Conservation (phyloP, 1,284 basidiomycete genomes). For the Exobasidium rhododendri region DNA sequence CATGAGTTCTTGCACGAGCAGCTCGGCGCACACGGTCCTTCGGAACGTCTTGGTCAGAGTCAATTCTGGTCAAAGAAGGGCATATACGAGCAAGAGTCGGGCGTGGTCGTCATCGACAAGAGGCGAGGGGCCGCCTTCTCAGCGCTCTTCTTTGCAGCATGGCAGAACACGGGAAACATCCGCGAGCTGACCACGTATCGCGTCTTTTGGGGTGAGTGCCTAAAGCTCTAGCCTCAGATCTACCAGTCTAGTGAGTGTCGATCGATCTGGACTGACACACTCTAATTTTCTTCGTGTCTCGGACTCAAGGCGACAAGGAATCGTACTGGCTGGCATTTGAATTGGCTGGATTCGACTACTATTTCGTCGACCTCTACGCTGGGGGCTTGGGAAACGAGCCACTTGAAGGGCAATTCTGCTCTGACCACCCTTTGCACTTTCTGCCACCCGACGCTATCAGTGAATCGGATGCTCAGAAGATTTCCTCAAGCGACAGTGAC, state of each 20-base stretch:
- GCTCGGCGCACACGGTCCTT: constrained; percentile 24
- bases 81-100: constrained; percentile 34
- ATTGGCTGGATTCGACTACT: constrained; percentile 30
- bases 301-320: constrained; percentile 24
- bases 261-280: not conserved
- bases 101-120: constrained; percentile 36
- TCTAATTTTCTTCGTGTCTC: not conserved
- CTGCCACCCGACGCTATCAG: not conserved
- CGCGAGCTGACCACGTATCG: constrained; percentile 32
- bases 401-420: not conserved
- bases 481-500: not conserved
- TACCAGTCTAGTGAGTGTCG: no score
- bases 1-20: constrained; percentile 34
- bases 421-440: constrained; percentile 1
- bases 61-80: constrained; percentile 34
- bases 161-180: constrained; percentile 36
- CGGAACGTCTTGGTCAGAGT: constrained; percentile 21
- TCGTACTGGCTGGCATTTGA: constrained; percentile 36
- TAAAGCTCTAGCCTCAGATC: no score
- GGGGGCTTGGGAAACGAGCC: constrained; percentile 23
- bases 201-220: constrained; percentile 32
- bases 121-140: constrained; percentile 28
- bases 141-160: constrained; percentile 29
- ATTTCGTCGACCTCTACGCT: constrained; percentile 29
- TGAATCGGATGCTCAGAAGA: not conserved